These are phyloP conservation scores for Globisporangium okanoganense DNA, from an alignment of 352 stramenopile species.

Conservation along the genomic window DNA sequence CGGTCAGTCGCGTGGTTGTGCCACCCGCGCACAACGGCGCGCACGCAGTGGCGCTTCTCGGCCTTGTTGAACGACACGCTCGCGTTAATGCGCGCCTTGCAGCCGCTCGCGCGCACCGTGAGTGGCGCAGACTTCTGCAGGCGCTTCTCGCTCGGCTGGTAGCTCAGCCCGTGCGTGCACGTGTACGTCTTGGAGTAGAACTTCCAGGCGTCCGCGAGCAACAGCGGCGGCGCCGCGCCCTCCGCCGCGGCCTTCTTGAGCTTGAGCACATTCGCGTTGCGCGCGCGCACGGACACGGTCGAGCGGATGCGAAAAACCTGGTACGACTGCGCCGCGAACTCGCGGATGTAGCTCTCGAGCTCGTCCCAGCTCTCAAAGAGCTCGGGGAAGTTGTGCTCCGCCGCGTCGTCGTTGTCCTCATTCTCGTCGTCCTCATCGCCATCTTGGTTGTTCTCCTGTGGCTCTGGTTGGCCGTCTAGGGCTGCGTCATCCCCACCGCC, in stretches of 20 bases:
- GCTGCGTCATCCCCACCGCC: not conserved
- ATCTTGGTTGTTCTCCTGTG: not conserved
- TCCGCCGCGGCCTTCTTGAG: not conserved
- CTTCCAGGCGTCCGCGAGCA: not conserved
- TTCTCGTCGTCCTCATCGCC: not conserved
- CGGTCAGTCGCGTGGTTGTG: not conserved
- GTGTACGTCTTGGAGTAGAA: conserved; percentile 4
- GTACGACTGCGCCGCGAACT: conserved; percentile 6
- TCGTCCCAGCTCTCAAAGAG: not conserved
- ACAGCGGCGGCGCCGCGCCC: not conserved
- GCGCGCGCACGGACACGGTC: not conserved
- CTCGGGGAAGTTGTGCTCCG: not conserved
- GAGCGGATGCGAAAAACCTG: conserved; percentile 3
- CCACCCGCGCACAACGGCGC: not conserved
- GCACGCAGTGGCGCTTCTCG: not conserved
- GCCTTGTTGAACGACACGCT: no score
- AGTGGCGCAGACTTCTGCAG: not conserved
- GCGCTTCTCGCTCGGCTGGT: not conserved
- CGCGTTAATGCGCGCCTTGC: no score
- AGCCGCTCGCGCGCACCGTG: not conserved
- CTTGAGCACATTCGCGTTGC: not conserved
- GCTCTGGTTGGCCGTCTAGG: not conserved
- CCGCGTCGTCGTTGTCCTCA: not conserved
- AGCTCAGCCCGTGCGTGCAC: conserved; percentile 3
- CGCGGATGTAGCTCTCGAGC: conserved; percentile 3